Evolutionary conservation across 1,139 yeast genomes (phyloP).

Genomic region (Scheffersomyces illinoinensis): DNA sequence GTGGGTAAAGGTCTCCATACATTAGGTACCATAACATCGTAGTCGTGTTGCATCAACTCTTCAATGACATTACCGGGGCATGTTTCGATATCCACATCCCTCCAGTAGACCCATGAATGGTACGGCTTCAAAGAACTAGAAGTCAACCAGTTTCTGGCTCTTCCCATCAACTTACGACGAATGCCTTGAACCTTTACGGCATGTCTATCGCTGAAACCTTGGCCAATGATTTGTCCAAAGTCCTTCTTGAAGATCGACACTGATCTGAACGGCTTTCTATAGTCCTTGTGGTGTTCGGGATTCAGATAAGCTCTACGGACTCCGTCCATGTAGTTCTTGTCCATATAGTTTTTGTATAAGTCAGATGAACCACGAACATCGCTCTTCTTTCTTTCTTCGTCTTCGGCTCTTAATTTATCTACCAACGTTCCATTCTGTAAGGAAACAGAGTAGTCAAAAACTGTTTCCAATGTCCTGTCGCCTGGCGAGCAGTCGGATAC

Average conservation of each 20-base stretch:
- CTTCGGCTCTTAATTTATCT: constrained; percentile 46
- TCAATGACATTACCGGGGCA: constrained; percentile 80
- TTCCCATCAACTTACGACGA: constrained; percentile 83
- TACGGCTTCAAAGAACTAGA: constrained; percentile 76
- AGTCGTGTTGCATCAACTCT: constrained; percentile 70
- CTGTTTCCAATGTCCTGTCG: constrained; percentile 70
- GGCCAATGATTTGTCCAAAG: constrained; percentile 82
- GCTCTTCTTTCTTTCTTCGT: constrained; percentile 26
- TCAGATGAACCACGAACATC: constrained; percentile 54
- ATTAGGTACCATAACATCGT: constrained; percentile 85
- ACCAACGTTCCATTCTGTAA: constrained; percentile 71
- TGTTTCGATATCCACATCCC: constrained; percentile 87
- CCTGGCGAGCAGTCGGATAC: constrained; percentile 81
- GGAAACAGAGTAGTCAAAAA: constrained; percentile 64
- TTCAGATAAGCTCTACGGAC: constrained; percentile 57
- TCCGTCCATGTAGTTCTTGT: constrained; percentile 57
- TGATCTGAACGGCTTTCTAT: constrained; percentile 70
- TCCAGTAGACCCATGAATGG: constrained; percentile 94
- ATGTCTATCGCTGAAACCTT: constrained; percentile 87
- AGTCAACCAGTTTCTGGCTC: constrained; percentile 87
- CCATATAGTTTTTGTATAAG: constrained; percentile 70
- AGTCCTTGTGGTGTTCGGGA: constrained; percentile 54
- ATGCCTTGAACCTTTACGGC: constrained; percentile 90
- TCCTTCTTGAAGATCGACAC: constrained; percentile 78
- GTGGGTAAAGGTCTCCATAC: constrained; percentile 87